phyloP scores from a whole-genome alignment of 2,329 filamentous ascomycete species.

The Alternaria burnsii region DNA sequence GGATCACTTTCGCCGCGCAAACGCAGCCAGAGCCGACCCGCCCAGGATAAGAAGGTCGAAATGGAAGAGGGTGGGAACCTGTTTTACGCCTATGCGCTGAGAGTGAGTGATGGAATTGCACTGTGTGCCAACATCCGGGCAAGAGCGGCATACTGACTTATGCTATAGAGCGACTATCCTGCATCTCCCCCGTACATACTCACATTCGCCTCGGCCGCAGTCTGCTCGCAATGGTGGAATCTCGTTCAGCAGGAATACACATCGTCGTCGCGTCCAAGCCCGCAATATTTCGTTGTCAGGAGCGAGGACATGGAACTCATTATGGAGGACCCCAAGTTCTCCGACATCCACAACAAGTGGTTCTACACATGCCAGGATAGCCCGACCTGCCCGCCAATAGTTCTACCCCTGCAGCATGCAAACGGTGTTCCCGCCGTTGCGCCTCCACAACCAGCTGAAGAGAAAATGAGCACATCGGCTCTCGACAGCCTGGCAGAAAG shows the following conservation, averaged over 20 bases:
- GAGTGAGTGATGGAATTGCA: conserved; percentile 27
- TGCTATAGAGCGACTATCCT: conserved; percentile 39
- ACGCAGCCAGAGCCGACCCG: conserved; percentile 20
- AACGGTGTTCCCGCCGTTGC: conserved; percentile 32
- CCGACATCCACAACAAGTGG: conserved; percentile 44
- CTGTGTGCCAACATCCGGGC: background rate
- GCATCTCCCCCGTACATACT: conserved; percentile 46
- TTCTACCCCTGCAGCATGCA: conserved; percentile 44
- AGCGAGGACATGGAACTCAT: conserved; percentile 48
- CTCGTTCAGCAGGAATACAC: conserved; percentile 45
- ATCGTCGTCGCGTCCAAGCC: conserved; percentile 39
- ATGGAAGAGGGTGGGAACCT: conserved; percentile 28
- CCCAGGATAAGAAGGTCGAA: conserved; percentile 13
- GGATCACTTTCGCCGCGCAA: conserved; percentile 27
- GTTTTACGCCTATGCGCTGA: conserved; percentile 49
- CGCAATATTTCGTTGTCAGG: conserved; percentile 47
- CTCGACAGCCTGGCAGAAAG: conserved; percentile 35
- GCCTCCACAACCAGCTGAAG: conserved; percentile 9
- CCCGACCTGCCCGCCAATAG: conserved; percentile 26
- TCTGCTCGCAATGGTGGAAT: conserved; percentile 46
- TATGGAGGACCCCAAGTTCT: conserved; percentile 41
- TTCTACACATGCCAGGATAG: conserved; percentile 43
- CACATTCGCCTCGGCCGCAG: conserved; percentile 43
- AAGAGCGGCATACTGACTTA: conserved; percentile 18
- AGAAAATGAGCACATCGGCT: conserved; percentile 24